Evolutionary conservation across 2,329 filamentous ascomycete genomes (phyloP).

Genomic region (Aspergillus quadricinctus): DNA sequence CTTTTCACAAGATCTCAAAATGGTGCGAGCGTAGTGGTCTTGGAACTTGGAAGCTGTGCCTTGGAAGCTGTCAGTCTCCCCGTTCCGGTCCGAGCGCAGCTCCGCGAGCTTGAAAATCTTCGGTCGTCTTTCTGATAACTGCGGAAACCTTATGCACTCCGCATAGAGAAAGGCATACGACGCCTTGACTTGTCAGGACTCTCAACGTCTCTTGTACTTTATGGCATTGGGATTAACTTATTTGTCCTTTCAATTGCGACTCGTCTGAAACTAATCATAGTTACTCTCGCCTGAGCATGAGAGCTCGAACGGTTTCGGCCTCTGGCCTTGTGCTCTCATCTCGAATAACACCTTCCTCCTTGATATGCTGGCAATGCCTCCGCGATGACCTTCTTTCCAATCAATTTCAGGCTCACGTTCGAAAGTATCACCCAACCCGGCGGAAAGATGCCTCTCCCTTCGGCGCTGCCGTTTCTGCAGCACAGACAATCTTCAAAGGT

Average conservation of each 20-base stretch:
- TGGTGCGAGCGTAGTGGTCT: neutral
- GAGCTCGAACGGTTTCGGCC: conserved; percentile 35
- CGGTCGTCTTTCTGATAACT: neutral
- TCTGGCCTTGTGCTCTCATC: conserved; percentile 32
- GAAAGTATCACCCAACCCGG: conserved; percentile 38
- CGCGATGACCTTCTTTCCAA: conserved; percentile 29
- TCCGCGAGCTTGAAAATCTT: conserved; percentile 12
- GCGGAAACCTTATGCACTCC: neutral
- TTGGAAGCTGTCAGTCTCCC: conserved; percentile 1
- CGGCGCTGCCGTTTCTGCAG: conserved; percentile 48
- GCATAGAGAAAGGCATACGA: neutral
- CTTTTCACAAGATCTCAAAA: neutral
- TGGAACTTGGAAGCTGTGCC: too few relatives aligned
- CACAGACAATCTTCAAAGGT: conserved; percentile 47
- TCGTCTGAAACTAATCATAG: neutral
- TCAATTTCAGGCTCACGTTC: conserved; percentile 23
- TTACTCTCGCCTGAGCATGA: conserved; percentile 28
- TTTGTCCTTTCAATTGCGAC: neutral
- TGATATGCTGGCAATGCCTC: conserved; percentile 41
- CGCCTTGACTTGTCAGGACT: neutral
- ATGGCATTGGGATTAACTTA: neutral
- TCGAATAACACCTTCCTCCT: conserved; percentile 26
- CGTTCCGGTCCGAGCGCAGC: conserved; percentile 19
- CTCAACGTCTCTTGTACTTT: neutral
- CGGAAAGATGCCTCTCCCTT: conserved; percentile 39